These are phyloP conservation scores for Vanderwaltozyma tropicalis DNA, from an alignment of 805 yeast genomes.

Conservation along the genomic window DNA sequence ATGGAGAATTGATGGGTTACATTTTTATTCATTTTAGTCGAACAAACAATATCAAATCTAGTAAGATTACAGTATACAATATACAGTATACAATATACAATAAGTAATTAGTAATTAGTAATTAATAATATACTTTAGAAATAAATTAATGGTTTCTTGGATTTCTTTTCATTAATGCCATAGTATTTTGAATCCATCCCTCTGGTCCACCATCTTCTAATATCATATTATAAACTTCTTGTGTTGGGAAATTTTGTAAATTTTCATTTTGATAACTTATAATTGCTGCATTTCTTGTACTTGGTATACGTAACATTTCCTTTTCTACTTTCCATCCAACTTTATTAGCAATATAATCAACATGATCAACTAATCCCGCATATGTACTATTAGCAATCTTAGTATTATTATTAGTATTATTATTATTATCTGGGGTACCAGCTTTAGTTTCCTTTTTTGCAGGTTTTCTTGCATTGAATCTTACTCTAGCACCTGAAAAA, in stretches of 20 bases:
- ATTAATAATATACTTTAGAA: too few relatives aligned
- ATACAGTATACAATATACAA: too few relatives aligned
- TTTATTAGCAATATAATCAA: constrained; percentile 50
- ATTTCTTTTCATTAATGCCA: constrained; percentile 55
- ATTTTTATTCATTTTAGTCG: too few relatives aligned
- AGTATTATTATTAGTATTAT: constrained; percentile 5
- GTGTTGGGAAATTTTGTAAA: constrained; percentile 23
- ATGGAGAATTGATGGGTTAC: too few relatives aligned
- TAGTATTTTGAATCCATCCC: constrained; percentile 77
- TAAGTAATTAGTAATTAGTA: too few relatives aligned
- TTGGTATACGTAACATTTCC: constrained; percentile 86
- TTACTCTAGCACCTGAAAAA: constrained; percentile 59
- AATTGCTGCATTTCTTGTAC: constrained; percentile 86
- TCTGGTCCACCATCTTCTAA: constrained; percentile 80
- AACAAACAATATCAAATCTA: too few relatives aligned
- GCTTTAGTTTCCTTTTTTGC: background rate
- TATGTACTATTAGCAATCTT: constrained; percentile 47
- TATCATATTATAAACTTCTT: constrained; percentile 47
- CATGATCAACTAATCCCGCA: constrained; percentile 79
- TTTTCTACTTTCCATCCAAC: constrained; percentile 80
- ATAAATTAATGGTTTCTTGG: constrained; percentile 58
- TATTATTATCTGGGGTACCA: background rate
- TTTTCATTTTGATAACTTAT: constrained; percentile 47
- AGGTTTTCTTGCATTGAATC: constrained; percentile 42
- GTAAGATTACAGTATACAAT: too few relatives aligned